Percentiles rank a stretch among this genome's conserved stretches.
These are phyloP conservation scores for Carex sylvatica DNA, from an alignment of 202 grass and related monocot genomes.

Conservation along the genomic window DNA sequence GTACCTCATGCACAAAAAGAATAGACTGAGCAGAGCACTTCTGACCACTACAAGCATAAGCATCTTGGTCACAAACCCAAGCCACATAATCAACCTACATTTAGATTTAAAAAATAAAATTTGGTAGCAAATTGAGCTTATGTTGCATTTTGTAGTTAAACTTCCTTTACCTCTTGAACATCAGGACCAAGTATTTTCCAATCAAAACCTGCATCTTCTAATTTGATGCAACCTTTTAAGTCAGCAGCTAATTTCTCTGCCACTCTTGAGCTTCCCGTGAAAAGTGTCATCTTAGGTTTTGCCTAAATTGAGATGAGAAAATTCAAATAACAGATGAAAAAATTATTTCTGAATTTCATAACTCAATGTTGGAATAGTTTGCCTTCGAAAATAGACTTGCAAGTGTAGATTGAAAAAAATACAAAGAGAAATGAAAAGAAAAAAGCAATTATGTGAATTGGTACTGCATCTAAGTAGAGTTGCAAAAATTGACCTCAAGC, in stretches of 20 bases:
- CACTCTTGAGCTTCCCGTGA: constrained; percentile 83
- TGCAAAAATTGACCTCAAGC: constrained; percentile 49
- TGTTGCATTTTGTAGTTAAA: constrained; percentile 3
- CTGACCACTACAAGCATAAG: constrained; percentile 95
- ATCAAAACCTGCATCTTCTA: constrained; percentile 99
- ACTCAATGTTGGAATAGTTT: background rate
- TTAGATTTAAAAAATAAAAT: constrained; percentile 30
- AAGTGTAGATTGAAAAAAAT: constrained; percentile 4
- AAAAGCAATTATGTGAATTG: constrained; percentile 3
- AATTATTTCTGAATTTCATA: constrained; percentile 6
- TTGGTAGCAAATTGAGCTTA: background rate
- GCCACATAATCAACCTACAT: constrained; percentile 85
- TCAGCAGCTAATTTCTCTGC: constrained; percentile 87
- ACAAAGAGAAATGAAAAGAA: background rate
- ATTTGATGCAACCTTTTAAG: constrained; percentile 80
- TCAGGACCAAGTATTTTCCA: constrained; percentile 99
- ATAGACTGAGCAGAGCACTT: constrained; percentile 99
- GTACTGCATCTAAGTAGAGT: background rate
- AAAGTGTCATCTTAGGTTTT: constrained; percentile 94
- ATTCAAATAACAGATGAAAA: constrained; percentile 20
- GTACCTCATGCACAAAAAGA: constrained; percentile 92
- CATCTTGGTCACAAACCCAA: constrained; percentile 99
- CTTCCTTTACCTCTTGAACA: constrained; percentile 71
- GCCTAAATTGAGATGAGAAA: constrained; percentile 45
- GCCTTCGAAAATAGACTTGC: constrained; percentile 4